Evolutionary conservation across 2,329 filamentous ascomycete genomes (phyloP).

Genomic region (Claviceps sp.): DNA sequence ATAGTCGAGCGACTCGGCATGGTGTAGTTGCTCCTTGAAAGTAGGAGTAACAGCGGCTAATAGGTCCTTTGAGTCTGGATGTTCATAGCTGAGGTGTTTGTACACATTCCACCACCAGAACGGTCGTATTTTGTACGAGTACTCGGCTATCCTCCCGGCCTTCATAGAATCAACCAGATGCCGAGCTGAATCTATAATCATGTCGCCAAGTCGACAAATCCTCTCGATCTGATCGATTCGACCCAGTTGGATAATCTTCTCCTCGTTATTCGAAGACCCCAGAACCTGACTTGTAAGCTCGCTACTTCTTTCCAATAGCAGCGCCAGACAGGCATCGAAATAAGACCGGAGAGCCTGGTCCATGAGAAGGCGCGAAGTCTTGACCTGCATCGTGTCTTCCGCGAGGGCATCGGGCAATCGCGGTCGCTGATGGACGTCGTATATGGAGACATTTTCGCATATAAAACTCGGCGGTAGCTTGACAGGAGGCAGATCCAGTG

Average conservation of each 20-base stretch:
- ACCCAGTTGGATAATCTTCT: slow-evolving; percentile 5
- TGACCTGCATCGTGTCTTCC: slow-evolving; percentile 19
- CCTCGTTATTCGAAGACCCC: slow-evolving; percentile 2
- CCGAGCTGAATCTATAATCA: slow-evolving; percentile 24
- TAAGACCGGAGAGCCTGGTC: slow-evolving; percentile 17
- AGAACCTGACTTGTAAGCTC: slow-evolving; percentile 10
- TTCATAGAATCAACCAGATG: slow-evolving; percentile 22
- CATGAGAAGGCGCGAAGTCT: slow-evolving; percentile 17
- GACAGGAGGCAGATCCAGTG: slow-evolving; percentile 34
- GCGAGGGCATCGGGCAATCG: slow-evolving; percentile 18
- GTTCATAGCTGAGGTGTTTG: slow-evolving; percentile 19
- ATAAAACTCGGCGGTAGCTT: slow-evolving; percentile 45
- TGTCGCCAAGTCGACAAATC: slow-evolving; percentile 16
- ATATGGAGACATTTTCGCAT: slow-evolving; percentile 30
- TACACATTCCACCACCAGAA: slow-evolving; percentile 29
- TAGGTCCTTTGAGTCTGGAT: slow-evolving; percentile 17
- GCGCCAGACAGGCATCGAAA: slow-evolving; percentile 17
- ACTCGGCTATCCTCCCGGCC: slow-evolving; percentile 20
- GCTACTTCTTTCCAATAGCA: slow-evolving; percentile 9
- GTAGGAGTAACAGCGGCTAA: slow-evolving; percentile 14
- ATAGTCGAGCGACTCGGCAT: slow-evolving; percentile 19
- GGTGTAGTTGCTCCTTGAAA: slow-evolving; percentile 16
- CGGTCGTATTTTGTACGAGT: slow-evolving; percentile 20
- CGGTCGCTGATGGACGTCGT: slow-evolving; percentile 14
- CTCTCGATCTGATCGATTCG: slow-evolving; percentile 9